phyloP scores from a whole-genome alignment of 2,329 filamentous ascomycete species.

The Ophiostoma novo-ulmi region DNA sequence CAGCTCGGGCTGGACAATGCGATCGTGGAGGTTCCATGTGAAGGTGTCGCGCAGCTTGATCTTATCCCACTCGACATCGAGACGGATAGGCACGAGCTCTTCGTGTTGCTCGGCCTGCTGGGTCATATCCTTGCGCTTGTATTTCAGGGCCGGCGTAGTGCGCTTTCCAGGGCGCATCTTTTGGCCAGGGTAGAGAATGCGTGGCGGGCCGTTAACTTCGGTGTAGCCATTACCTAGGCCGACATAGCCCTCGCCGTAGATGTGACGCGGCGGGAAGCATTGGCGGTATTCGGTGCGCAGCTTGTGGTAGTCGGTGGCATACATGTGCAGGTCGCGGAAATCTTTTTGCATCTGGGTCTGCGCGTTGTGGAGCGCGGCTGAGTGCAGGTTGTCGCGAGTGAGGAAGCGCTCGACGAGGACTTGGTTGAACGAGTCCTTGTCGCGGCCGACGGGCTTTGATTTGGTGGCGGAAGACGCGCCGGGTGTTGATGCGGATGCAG shows the following conservation, averaged over 20 bases:
- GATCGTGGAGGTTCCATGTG: slow-evolving; percentile 96
- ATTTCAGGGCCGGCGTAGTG: slow-evolving; percentile 65
- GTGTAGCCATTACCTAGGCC: slow-evolving; percentile 87
- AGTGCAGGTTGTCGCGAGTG: slow-evolving; percentile 50
- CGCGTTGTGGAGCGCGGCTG: slow-evolving; percentile 49
- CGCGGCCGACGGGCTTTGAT: slow-evolving; percentile 36
- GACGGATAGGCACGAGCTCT: slow-evolving; percentile 80
- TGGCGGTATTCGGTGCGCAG: slow-evolving; percentile 52
- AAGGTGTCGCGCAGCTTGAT: slow-evolving; percentile 95
- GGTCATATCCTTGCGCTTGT: slow-evolving; percentile 72
- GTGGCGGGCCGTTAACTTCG: slow-evolving; percentile 60
- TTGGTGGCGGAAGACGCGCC: slow-evolving; percentile 13
- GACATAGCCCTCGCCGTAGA: slow-evolving; percentile 72
- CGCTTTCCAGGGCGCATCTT: slow-evolving; percentile 72
- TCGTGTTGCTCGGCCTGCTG: slow-evolving; percentile 87
- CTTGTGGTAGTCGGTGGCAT: slow-evolving; percentile 64
- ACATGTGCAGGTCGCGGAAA: slow-evolving; percentile 46
- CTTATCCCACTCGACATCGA: slow-evolving; percentile 95
- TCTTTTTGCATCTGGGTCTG: slow-evolving; percentile 49
- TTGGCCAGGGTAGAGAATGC: slow-evolving; percentile 73
- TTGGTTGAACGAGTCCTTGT: slow-evolving; percentile 52
- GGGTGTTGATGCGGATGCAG: slow-evolving; percentile 5
- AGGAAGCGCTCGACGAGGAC: slow-evolving; percentile 52
- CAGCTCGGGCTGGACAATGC: slow-evolving; percentile 69
- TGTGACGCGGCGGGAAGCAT: slow-evolving; percentile 52